Percentiles rank a stretch among this genome's conserved stretches.
Evolutionary conservation across 495 filamentous ascomycete species (phyloP).

Genomic region (Aspergillus conjunctus): DNA sequence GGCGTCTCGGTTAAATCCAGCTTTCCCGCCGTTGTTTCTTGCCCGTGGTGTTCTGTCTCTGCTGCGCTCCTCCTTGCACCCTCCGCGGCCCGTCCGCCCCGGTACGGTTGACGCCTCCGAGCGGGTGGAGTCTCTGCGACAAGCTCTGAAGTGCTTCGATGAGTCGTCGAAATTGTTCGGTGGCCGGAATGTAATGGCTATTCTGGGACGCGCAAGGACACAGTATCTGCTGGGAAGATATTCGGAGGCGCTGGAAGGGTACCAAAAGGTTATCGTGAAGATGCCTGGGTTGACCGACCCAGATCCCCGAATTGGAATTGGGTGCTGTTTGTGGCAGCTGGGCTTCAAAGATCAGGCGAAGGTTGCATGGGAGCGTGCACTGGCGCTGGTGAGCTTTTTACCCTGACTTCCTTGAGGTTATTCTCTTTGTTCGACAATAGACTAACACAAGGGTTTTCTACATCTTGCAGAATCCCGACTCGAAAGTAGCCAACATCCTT

Average conservation of each 20-base stretch:
- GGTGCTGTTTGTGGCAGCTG: constrained; percentile 93
- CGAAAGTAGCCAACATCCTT: constrained; percentile 87
- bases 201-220: constrained; percentile 81
- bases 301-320: constrained; percentile 92
- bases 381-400: constrained; percentile 62
- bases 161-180: constrained; percentile 83
- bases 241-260: constrained; percentile 75
- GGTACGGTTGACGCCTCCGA: constrained; percentile 70
- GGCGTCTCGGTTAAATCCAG: constrained; percentile 87
- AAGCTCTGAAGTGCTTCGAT: constrained; percentile 88
- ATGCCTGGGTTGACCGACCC: constrained; percentile 90
- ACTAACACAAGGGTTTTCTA: constrained; percentile 7
- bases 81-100: constrained; percentile 62
- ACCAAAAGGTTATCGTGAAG: constrained; percentile 81
- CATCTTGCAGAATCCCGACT: constrained; percentile 67
- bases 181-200: constrained; percentile 85
- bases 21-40: constrained; percentile 83
- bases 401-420: background rate
- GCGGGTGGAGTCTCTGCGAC: constrained; percentile 74
- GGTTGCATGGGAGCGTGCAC: constrained; percentile 80
- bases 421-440: background rate
- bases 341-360: constrained; percentile 92
- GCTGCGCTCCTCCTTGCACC: constrained; percentile 80
- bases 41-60: constrained; percentile 90
- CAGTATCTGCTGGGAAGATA: constrained; percentile 82